A percentile compares a stretch with the other conserved stretches of the same genome.
Evolutionary conservation across 805 yeast genomes (phyloP).

Genomic region (Saccharomyces eubayanus): DNA sequence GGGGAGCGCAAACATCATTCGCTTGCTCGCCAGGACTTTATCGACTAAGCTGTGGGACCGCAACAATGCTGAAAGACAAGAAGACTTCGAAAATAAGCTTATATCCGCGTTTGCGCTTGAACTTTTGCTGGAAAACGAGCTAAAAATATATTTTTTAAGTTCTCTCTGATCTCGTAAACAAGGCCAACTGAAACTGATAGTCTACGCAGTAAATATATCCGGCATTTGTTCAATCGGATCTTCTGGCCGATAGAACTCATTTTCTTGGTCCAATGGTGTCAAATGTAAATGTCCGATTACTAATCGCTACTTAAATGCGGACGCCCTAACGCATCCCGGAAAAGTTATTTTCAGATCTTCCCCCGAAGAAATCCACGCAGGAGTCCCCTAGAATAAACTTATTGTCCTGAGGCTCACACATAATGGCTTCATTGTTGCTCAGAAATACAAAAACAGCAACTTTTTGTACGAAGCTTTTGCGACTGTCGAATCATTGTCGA

Average conservation of each 20-base stretch:
- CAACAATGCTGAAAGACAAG: too few relatives aligned
- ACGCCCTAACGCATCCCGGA: neutral
- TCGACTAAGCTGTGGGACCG: too few relatives aligned
- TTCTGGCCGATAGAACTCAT: neutral
- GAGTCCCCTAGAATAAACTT: neutral
- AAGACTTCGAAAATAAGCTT: too few relatives aligned
- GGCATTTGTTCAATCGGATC: neutral
- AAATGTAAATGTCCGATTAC: neutral
- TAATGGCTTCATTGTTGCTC: neutral
- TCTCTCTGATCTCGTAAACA: neutral
- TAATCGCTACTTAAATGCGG: neutral
- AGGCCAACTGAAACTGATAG: neutral
- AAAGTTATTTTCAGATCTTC: neutral
- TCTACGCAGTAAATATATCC: neutral
- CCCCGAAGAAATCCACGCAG: neutral
- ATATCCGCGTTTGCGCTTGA: neutral
- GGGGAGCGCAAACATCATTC: neutral
- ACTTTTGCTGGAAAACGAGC: neutral
- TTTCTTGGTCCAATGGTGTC: neutral
- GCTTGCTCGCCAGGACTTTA: too few relatives aligned
- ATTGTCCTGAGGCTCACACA: neutral
- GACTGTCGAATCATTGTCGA: neutral
- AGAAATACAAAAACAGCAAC: neutral
- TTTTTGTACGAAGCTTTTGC: neutral
- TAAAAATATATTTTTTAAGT: neutral